Evolutionary conservation across 2,329 filamentous ascomycete species (phyloP).

Genomic region (Fonsecaea multimorphosa): DNA sequence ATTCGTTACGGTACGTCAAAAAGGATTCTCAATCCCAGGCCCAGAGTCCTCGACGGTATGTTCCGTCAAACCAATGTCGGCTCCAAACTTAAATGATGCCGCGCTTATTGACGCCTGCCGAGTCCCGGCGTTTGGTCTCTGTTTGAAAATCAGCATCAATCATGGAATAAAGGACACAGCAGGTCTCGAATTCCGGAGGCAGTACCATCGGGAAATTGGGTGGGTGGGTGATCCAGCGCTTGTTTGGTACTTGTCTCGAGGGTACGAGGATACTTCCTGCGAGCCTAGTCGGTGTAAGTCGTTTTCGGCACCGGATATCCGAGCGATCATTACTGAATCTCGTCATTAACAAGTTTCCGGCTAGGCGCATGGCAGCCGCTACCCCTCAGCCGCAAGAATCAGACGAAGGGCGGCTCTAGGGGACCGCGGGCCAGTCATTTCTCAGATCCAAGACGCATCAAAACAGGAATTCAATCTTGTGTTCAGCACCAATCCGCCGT

Average conservation of each 20-base stretch:
- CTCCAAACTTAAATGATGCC: background rate
- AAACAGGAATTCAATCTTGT: conserved; percentile 14
- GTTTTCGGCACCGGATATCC: conserved; percentile 18
- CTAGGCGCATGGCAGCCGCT: conserved; percentile 12
- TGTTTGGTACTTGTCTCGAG: background rate
- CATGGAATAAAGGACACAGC: too few relatives aligned
- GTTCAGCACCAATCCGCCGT: background rate
- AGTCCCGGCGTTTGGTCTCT: conserved; percentile 16
- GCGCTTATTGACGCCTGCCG: conserved; percentile 14
- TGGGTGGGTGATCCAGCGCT: background rate
- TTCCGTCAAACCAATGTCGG: background rate
- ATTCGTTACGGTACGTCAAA: background rate
- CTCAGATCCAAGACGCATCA: background rate
- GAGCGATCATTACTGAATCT: conserved; percentile 20
- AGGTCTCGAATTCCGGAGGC: background rate
- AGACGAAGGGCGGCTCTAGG: conserved; percentile 3
- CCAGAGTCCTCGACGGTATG: background rate
- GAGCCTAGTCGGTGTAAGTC: background rate
- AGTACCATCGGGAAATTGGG: background rate
- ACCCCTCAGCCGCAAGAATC: background rate
- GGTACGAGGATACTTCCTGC: background rate
- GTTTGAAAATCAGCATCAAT: conserved; percentile 10
- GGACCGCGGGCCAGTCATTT: background rate
- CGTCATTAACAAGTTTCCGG: conserved; percentile 10
- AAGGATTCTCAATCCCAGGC: background rate